Conservation (phyloP, 768 basidiomycete species). For the Porphyrellus cyaneotinctus region DNA sequence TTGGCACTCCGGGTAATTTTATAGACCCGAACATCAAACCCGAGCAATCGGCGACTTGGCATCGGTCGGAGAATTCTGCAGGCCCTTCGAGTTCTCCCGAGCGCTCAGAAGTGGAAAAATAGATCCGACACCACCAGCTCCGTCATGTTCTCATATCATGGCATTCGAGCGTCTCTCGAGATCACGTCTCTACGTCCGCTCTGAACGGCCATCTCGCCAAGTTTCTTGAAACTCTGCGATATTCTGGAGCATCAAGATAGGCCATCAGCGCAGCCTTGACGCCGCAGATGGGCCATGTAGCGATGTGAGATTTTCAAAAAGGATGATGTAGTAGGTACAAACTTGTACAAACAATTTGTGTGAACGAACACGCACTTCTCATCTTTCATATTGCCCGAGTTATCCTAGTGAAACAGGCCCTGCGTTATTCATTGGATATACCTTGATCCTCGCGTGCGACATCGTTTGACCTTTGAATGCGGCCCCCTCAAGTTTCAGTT, state of each 20-base stretch:
- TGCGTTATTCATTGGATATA: too few species aligned
- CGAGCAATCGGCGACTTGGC: background rate
- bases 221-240: background rate
- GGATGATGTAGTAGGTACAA: background rate
- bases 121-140: background rate
- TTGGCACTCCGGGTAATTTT: background rate
- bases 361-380: too few species aligned
- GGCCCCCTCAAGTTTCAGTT: too few species aligned
- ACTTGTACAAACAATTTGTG: background rate
- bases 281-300: background rate
- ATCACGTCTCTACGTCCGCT: too few species aligned
- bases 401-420: too few species aligned
- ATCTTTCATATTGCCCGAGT: too few species aligned
- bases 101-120: background rate
- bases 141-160: too few species aligned
- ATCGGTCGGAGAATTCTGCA: background rate
- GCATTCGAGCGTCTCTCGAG: too few species aligned
- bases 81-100: background rate
- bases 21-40: background rate
- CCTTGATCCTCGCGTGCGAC: too few species aligned
- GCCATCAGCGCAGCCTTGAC: conserved; percentile 8
- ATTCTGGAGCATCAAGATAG: background rate
- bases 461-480: too few species aligned
- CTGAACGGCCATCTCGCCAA: background rate
- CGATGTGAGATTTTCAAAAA: background rate